Evolutionary conservation across 1,284 basidiomycete species (phyloP), one percentile per base, ranked within the genome.

Genomic region (Ustilago bromivora): DNA sequence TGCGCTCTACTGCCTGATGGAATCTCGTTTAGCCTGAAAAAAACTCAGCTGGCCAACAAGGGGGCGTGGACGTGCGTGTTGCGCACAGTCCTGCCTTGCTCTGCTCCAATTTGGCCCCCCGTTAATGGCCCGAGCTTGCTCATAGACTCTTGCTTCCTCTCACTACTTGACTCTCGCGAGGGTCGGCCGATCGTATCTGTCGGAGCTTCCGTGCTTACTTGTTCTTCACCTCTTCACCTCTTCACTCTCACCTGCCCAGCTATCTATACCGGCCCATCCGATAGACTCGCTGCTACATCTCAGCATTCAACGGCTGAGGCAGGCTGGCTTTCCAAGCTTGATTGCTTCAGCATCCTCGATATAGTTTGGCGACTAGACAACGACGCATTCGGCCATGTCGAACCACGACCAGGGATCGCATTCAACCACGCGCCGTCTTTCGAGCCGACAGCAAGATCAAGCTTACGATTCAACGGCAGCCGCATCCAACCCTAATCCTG

Each of bases 401-500:
- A 49, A 65, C 8, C 52, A 53, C 11, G 40, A 61, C 12, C 17
- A 57, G 1, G 3, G 31, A 35, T 5, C 49, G 54, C 66, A 57
- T 40, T 5, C 54, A 58, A 10, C 35, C 32, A 28, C 40, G 10
- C 31, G 54, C 59, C 34, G 3, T 51, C 40, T 15, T 12, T 40
- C 61, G 3, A 32, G 54, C 17, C 13, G 32, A 15, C 61, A 35
- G 46, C 15, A 46, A 17, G 13, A 15, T 40, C 43, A 51, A 31
- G 47, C 41, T n/a, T 13, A 47, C 28, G 35, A 38, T 35, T 2
- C 36, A 5, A 11, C 15, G 15, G n/a, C 36, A 17, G 31, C 11
- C n/a, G 10, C 23, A 28, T 28, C 41, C 32, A 19, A 31, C 6
- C 53, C 34, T 41, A 60, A 66, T 11, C 53, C 72, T 15, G 61